phyloP scores from a whole-genome alignment of 83 land plant species.

The Picea abies region DNA sequence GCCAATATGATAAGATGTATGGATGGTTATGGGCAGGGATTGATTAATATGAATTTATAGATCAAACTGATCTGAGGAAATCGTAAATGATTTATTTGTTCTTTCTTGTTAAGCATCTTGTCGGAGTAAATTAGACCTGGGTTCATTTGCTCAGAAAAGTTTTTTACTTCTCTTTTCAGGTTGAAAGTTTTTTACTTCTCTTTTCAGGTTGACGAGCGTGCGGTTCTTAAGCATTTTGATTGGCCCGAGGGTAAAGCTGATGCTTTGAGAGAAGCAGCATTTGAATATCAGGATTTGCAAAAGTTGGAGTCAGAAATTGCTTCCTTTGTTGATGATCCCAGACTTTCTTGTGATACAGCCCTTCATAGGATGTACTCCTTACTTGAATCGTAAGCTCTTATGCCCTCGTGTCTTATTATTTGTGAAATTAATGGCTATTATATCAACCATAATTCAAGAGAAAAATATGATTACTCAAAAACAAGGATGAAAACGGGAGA shows the following conservation, averaged over 20 bases:
- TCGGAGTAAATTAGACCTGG: neutral
- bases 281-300: slow-evolving; percentile 92
- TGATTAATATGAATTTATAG: neutral
- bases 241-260: slow-evolving; percentile 99
- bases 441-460: neutral
- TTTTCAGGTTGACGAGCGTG: slow-evolving; percentile 92
- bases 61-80: neutral
- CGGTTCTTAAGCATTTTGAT: slow-evolving; percentile 97
- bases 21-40: neutral
- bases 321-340: slow-evolving; percentile 71
- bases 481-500: too few relatives aligned
- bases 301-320: slow-evolving; percentile 75
- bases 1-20: neutral
- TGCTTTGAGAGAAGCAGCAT: slow-evolving; percentile 96
- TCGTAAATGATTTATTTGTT: too few relatives aligned
- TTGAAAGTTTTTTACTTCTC: too few relatives aligned
- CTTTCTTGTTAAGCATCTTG: neutral
- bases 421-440: neutral
- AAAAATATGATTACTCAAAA: neutral
- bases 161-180: slow-evolving; percentile 12
- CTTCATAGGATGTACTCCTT: slow-evolving; percentile 84
- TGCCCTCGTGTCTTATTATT: neutral
- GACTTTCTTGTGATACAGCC: slow-evolving; percentile 78
- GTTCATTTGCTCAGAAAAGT: neutral
- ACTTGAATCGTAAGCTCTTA: slow-evolving; percentile 84